A percentile compares a stretch with the other conserved stretches of the same genome.
These are phyloP conservation scores for Astragalus glycyphyllos DNA, from an alignment of 306 rosid genomes.

Conservation along the genomic window DNA sequence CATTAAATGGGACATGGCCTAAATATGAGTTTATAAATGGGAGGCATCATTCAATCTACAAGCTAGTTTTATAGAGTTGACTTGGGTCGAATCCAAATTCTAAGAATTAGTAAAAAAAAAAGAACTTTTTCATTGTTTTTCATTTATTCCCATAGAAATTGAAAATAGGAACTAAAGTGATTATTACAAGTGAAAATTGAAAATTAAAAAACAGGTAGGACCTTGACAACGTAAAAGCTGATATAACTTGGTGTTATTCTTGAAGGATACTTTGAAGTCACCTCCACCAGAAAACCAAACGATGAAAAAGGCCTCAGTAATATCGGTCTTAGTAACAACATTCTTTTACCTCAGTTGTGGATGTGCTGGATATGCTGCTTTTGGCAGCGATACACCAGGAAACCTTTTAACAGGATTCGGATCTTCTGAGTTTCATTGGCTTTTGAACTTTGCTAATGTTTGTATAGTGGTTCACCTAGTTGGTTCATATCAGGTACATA, in stretches of 20 bases:
- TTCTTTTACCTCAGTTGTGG: conserved; percentile 69
- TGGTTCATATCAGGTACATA: conserved; percentile 86
- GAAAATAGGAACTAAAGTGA: neutral
- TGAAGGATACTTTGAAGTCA: conserved; percentile 87
- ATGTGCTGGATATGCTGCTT: conserved; percentile 79
- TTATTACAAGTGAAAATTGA: neutral
- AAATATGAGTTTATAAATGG: too few relatives aligned
- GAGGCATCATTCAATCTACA: too few relatives aligned
- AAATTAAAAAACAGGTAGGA: neutral
- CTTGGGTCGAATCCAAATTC: too few relatives aligned
- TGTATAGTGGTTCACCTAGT: conserved; percentile 74
- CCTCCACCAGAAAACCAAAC: conserved; percentile 80
- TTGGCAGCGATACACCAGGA: conserved; percentile 74
- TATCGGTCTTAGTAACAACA: conserved; percentile 53
- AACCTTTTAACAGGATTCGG: conserved; percentile 77
- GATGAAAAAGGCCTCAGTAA: conserved; percentile 67
- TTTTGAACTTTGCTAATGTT: conserved; percentile 62
- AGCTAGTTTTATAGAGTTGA: too few relatives aligned
- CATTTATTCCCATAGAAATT: neutral
- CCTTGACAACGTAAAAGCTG: conserved; percentile 12
- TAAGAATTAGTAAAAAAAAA: too few relatives aligned
- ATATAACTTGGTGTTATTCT: conserved; percentile 28
- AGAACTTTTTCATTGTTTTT: neutral
- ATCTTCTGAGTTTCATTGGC: conserved; percentile 67
- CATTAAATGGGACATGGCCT: too few relatives aligned